Evolutionary conservation across 805 yeast genomes (phyloP), one percentile per base, ranked within the genome.

Genomic region (Zygosaccharomyces rouxii): DNA sequence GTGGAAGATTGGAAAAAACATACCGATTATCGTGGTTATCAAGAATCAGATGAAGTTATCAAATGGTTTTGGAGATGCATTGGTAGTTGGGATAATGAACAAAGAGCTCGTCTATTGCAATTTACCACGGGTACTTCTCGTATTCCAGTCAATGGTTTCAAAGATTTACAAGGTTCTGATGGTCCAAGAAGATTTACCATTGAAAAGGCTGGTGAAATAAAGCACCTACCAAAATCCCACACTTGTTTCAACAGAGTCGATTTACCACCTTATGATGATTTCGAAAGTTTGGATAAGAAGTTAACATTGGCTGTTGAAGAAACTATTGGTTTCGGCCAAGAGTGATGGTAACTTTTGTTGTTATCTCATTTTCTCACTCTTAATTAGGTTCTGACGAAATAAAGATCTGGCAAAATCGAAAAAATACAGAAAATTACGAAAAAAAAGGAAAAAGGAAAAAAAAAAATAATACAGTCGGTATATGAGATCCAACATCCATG

Each of bases 41-140:
- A 89, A 67, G 98, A 94, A 71, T 81, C 81, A 55, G 99, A 94
- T 71, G 96, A 89, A 71, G 97, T 89, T 44, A 83, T 94, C 58
- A 95, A 92, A 73, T 94, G 99, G 99, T 94, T 94, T 80, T 94
- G 99, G 99, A 83, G 81, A 69, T 86, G 95, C 71, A 83, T 94
- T 58, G 75, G 83, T 45, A 87, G 84, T 65, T 90, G 97, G 97
- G 98, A 94, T 67, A 80, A 89, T 48, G 99, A 94, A 69, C 97
- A 92, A 69, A 86, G 89, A 69, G 96, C 98, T 2, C 81, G 99
- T 70, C 75, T 94, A 66, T 74, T 94, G 58, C 99, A 94, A 71
- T 94, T 94, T 68, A 92, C 99, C 18, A 94, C 99, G 0, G 99
- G 99, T 77, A 94, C 99, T 3, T 89, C 97, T 19, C 84, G 99